Evolutionary conservation across 139 green algal genomes (phyloP), one percentile per base, ranked within the genome.

Genomic region (Medakamo hakoo): DNA sequence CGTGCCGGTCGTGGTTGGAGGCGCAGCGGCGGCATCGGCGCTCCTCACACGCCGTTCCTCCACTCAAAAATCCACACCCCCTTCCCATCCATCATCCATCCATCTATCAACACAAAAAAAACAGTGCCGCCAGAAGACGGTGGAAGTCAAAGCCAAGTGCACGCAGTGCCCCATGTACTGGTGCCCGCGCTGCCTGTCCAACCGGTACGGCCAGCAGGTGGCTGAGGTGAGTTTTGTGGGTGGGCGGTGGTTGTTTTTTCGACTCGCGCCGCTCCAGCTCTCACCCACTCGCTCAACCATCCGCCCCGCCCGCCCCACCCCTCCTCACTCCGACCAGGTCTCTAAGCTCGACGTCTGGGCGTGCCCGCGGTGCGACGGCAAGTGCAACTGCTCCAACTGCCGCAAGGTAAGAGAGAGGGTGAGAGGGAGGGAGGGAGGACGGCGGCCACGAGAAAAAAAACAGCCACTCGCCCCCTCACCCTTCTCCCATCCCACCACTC

Each of bases 321-420:
- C 18, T 48, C 25, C 9, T 30, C 25, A 20, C 26, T 20, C 32
- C 14, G 19, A 31, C 24, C 49, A 75, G 69, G 69, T 76, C n/a
- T 70, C 57, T 24, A 24, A 52, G 19, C 1, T 60, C 16, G 28
- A 23, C 0, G 26, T 60, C 20, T 84, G 78, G 78, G 9, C n/a
- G 49, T 84, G 78, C 69, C 78, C 78, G 3, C 67, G 68, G 4
- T 84, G 78, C 65, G 60, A 66, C 24, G 59, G 31, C 27, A 25
- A 67, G 16, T 84, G 78, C 72, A 84, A 81, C 62, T 84, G 78
- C 78, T 74, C 66, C 72, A 77, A 79, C 62, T 84, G 78, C 72
- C 60, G 78, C n/a, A 84, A 80, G 74, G 74, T 71, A 26, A 40
- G 27, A 30, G 18, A n/a, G n/a, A n/a, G n/a, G n/a, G n/a, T n/a